These are phyloP conservation scores for Russula vinacea DNA, from an alignment of 768 basidiomycete genomes.

Conservation along the genomic window DNA sequence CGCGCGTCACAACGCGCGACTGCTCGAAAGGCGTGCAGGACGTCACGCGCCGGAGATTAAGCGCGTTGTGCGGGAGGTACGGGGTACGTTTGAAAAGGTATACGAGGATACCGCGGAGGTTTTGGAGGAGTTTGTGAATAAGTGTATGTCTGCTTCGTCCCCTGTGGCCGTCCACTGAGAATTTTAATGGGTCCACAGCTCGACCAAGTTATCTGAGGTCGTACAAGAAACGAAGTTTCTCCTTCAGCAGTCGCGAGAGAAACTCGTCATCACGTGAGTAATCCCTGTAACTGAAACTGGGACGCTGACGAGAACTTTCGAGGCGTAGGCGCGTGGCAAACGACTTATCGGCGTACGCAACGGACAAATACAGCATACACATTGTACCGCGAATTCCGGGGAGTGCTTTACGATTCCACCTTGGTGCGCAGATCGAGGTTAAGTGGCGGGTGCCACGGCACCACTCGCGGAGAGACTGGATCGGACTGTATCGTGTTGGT, in stretches of 20 bases:
- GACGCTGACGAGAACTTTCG: slow-evolving; percentile 1
- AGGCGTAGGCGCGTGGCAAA: slow-evolving; percentile 66
- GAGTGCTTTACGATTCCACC: slow-evolving; percentile 64
- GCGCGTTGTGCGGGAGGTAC: slow-evolving; percentile 85
- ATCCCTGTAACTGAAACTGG: background rate
- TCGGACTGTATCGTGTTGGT: slow-evolving; percentile 87
- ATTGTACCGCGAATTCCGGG: slow-evolving; percentile 53
- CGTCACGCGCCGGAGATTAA: slow-evolving; percentile 79
- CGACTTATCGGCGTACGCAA: slow-evolving; percentile 78
- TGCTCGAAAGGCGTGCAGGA: slow-evolving; percentile 73
- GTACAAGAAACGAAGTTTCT: slow-evolving; percentile 91
- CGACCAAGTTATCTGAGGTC: slow-evolving; percentile 82
- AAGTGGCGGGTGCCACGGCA: slow-evolving; percentile 82
- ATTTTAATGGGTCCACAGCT: slow-evolving; percentile 46
- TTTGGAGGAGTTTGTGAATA: slow-evolving; percentile 89
- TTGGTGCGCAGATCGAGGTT: slow-evolving; percentile 86
- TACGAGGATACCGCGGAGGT: slow-evolving; percentile 91
- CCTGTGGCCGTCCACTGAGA: background rate
- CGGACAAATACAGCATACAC: slow-evolving; percentile 70
- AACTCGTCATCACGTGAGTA: slow-evolving; percentile 85
- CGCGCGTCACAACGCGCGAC: slow-evolving; percentile 74
- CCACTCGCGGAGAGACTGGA: slow-evolving; percentile 94
- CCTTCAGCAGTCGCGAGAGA: slow-evolving; percentile 86
- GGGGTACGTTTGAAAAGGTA: slow-evolving; percentile 93
- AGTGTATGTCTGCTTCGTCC: slow-evolving; percentile 55